Percentiles rank a stretch among this genome's conserved stretches.
Conservation (phyloP, 352 stramenopile genomes). For the Aphanomyces euteiches region DNA sequence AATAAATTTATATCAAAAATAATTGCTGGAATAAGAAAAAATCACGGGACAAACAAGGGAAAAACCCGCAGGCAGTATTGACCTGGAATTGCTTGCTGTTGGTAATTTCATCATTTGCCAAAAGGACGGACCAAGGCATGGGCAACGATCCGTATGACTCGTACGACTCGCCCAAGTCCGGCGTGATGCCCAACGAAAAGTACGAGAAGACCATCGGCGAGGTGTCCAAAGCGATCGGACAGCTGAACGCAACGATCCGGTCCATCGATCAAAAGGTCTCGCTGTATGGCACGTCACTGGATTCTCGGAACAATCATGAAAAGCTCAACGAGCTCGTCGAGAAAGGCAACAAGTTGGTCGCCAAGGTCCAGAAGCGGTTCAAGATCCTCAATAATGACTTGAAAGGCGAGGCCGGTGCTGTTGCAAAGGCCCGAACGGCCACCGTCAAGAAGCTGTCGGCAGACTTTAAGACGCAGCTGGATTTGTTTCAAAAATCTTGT, state of each 20-base stretch:
- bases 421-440: constrained; percentile 44
- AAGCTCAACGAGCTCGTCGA: constrained; percentile 59
- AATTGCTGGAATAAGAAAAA: no score
- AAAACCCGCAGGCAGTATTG: no score
- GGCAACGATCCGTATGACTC: constrained; percentile 38
- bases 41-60: no score
- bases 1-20: no score
- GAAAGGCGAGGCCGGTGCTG: constrained; percentile 34
- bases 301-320: constrained; percentile 57
- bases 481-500: constrained; percentile 57
- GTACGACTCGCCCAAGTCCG: constrained; percentile 46
- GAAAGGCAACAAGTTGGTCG: constrained; percentile 58
- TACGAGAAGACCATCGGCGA: constrained; percentile 53
- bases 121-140: neutral
- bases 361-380: constrained; percentile 53
- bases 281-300: constrained; percentile 53
- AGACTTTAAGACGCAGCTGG: constrained; percentile 63
- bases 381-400: constrained; percentile 41
- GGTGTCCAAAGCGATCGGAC: constrained; percentile 52
- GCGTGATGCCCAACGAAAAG: constrained; percentile 40
- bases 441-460: constrained; percentile 53
- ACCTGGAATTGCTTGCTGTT: no score
- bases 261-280: constrained; percentile 62
- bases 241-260: constrained; percentile 58
- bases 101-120: neutral